phyloP scores from a whole-genome alignment of 2,329 filamentous ascomycete species.

The Trichoderma aggressivum region DNA sequence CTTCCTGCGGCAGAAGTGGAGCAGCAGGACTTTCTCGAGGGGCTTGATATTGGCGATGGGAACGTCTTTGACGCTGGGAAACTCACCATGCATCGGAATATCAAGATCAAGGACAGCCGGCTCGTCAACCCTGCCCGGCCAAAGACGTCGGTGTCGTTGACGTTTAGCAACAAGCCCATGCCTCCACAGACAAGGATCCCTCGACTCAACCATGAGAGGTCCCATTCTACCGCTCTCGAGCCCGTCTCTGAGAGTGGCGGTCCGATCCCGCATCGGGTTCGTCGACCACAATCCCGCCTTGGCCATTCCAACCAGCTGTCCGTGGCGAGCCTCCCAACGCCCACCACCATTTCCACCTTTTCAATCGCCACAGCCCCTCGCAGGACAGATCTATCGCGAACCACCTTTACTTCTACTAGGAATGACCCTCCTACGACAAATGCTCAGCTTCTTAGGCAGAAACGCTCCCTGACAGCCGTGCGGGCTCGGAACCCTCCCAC shows the following conservation, averaged over 20 bases:
- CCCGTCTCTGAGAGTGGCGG: constrained; percentile 89
- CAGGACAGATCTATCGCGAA: constrained; percentile 56
- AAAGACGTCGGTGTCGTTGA: constrained; percentile 77
- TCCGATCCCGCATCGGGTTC: constrained; percentile 54
- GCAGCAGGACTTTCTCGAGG: constrained; percentile 77
- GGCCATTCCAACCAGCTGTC: constrained; percentile 68
- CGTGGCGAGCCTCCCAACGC: constrained; percentile 58
- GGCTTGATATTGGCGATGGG: constrained; percentile 80
- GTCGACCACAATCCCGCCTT: constrained; percentile 64
- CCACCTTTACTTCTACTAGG: constrained; percentile 50
- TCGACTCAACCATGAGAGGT: constrained; percentile 69
- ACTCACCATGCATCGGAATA: constrained; percentile 82
- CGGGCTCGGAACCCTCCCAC: constrained; percentile 49
- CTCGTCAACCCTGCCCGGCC: constrained; percentile 67
- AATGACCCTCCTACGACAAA: constrained; percentile 62
- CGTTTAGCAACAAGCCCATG: constrained; percentile 77
- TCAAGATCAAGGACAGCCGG: constrained; percentile 75
- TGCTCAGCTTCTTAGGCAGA: constrained; percentile 62
- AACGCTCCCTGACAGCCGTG: constrained; percentile 62
- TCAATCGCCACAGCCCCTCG: constrained; percentile 58
- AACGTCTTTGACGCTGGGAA: constrained; percentile 79
- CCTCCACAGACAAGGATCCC: constrained; percentile 68
- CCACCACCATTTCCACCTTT: constrained; percentile 51
- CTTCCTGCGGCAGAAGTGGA: constrained; percentile 41
- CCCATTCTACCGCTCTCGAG: constrained; percentile 71